phyloP scores from a whole-genome alignment of 2,329 filamentous ascomycete species.

The Blumeria graminis region DNA sequence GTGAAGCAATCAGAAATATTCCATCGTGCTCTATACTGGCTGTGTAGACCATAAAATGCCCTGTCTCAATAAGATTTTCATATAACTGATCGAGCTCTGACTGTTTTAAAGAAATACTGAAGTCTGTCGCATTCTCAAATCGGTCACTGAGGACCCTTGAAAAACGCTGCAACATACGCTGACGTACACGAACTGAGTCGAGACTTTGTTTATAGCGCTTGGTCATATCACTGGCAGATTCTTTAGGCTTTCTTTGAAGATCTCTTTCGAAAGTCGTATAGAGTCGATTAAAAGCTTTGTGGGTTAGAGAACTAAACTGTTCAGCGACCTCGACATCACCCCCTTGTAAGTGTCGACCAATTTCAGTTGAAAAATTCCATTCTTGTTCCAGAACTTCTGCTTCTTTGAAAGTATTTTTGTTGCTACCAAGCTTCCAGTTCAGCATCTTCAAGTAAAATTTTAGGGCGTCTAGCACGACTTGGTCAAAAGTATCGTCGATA shows the following conservation, averaged over 20 bases:
- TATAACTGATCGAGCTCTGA: slow-evolving; percentile 53
- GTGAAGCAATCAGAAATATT: slow-evolving; percentile 66
- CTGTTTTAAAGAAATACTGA: slow-evolving; percentile 53
- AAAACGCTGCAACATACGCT: slow-evolving; percentile 91
- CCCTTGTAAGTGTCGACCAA: slow-evolving; percentile 72
- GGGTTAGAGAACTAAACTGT: slow-evolving; percentile 85
- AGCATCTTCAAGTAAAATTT: slow-evolving; percentile 98
- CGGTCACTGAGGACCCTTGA: slow-evolving; percentile 73
- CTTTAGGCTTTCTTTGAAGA: slow-evolving; percentile 59
- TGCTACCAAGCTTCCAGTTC: slow-evolving; percentile 90
- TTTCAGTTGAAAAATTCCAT: slow-evolving; percentile 91
- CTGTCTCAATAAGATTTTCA: slow-evolving; percentile 54
- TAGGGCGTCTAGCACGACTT: slow-evolving; percentile 71
- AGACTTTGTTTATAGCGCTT: slow-evolving; percentile 90
- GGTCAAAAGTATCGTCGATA: slow-evolving; percentile 90
- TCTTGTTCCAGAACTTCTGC: slow-evolving; percentile 92
- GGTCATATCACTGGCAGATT: slow-evolving; percentile 72
- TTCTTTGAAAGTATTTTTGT: slow-evolving; percentile 98
- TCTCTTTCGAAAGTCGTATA: slow-evolving; percentile 84
- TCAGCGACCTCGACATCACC: slow-evolving; percentile 94
- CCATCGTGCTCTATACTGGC: slow-evolving; percentile 46
- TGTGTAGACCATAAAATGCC: slow-evolving; percentile 69
- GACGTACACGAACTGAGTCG: slow-evolving; percentile 85
- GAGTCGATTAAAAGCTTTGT: slow-evolving; percentile 71
- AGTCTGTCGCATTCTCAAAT: slow-evolving; percentile 92